Base-by-base conservation (phyloP, 306 rosid species). In the Casuarina glauca region DNA sequence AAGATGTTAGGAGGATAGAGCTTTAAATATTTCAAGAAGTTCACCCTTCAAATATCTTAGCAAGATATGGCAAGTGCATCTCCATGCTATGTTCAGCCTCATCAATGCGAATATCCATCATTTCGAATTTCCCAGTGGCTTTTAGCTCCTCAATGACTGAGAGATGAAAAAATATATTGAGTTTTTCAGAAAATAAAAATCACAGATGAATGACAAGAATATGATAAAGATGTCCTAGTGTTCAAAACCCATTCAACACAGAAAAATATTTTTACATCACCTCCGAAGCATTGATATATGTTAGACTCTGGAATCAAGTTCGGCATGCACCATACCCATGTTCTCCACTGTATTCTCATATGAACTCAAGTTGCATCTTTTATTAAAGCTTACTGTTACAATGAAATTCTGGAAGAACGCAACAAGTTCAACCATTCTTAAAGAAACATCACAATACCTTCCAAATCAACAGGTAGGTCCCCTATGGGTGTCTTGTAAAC, bases 11-110 rank as follows among this genome's bases (percentile, higher is more conserved):
- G 58, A 64, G 45, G 78, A 81, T 68, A 15, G 42, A 69, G 84
- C 61, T 38, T 53, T 26, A 16, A 8, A 36, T 39, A 58, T 49
- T 15, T 49, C 7, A 77, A 52, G 51, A 74, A 55, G 44, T 42
- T 74, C 90, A 96, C 99, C 99, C 99, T 75, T 96, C 91, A 63
- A 96, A 96, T 78, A 96, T 89, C 91, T 96, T 96, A 70, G 91
- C 98, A 78, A 96, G 91, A 89, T 93, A 96, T 32, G 99, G 99
- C 84, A 96, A 83, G 79, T 96, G 99, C 98, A 96, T 96, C 87
- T 96, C 99, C 99, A 96, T 93, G 91, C 99, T 96, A 79, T 96
- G 99, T 84, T 96, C 99, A 79, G 96, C 98, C 87, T 96, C 99
- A 80, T 96, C 99, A 63, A 88, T 76, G 9, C 66, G 87, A 73